Evolutionary conservation across 2,329 filamentous ascomycete species (phyloP).

Genomic region (Tolypocladium ovalisporum): DNA sequence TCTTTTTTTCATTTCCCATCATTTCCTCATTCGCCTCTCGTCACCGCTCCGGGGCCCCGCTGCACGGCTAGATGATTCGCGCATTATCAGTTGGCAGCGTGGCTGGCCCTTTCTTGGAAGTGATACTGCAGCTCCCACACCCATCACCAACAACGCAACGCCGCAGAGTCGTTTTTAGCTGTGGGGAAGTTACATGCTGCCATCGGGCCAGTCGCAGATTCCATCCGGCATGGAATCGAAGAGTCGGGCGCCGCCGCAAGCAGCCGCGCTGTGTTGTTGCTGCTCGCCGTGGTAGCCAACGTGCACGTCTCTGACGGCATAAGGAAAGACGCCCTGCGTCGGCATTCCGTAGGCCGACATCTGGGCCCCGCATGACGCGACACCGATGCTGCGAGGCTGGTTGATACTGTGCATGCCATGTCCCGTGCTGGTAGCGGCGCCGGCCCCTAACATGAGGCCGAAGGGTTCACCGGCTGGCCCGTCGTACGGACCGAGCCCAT

Average conservation of each 20-base stretch:
- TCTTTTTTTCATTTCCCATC: neutral
- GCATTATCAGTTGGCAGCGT: neutral
- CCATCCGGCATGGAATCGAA: neutral
- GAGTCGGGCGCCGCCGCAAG: neutral
- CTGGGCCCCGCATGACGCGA: neutral
- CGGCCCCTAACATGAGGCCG: constrained; percentile 4
- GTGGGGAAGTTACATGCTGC: neutral
- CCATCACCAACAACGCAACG: neutral
- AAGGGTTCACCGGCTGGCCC: constrained; percentile 2
- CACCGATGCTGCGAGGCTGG: neutral
- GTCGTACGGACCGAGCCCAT: neutral
- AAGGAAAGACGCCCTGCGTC: constrained; percentile 13
- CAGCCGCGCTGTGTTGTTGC: neutral
- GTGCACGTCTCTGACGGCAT: constrained; percentile 13
- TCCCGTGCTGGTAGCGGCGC: neutral
- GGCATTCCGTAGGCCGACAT: constrained; percentile 7
- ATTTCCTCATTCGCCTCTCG: neutral
- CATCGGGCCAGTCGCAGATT: neutral
- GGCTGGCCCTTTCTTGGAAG: neutral
- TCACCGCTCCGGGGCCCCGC: neutral
- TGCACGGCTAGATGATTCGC: neutral
- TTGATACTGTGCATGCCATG: constrained; percentile 3
- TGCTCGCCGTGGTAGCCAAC: constrained; percentile 4
- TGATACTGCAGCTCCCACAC: neutral
- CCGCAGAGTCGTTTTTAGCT: neutral